Conservation (phyloP, 352 stramenopile species). For the Aphanomyces astaci region DNA sequence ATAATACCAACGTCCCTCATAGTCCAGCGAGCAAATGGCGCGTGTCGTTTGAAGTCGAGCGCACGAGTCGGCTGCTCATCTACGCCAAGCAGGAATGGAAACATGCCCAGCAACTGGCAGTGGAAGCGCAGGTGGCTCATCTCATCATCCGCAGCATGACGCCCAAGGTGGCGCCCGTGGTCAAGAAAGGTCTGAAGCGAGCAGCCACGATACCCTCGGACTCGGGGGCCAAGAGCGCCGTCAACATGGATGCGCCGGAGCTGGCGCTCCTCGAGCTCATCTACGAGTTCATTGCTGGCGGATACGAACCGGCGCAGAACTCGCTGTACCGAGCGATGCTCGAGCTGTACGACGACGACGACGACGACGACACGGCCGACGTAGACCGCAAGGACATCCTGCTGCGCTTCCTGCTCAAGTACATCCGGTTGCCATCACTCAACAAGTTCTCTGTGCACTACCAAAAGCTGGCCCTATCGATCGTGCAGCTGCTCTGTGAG, state of each 20-base stretch:
- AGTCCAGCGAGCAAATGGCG: background rate
- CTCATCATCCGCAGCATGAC: conserved; percentile 14
- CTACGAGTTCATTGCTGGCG: conserved; percentile 19
- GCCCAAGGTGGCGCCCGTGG: background rate
- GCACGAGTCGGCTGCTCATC: conserved; percentile 22
- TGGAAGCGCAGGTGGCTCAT: conserved; percentile 12
- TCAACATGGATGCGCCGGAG: conserved; percentile 2
- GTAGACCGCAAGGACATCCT: conserved; percentile 22
- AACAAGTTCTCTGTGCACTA: background rate
- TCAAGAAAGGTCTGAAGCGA: background rate
- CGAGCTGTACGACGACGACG: conserved; percentile 20
- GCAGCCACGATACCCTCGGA: no score
- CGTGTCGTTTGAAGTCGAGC: conserved; percentile 21
- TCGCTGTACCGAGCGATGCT: conserved; percentile 5
- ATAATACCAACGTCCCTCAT: background rate
- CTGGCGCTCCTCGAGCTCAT: conserved; percentile 17
- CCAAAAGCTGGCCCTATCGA: conserved; percentile 13
- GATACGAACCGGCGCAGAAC: conserved; percentile 19
- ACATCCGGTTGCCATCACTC: background rate
- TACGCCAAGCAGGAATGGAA: conserved; percentile 20
- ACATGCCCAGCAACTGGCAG: conserved; percentile 17
- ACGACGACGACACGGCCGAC: conserved; percentile 15
- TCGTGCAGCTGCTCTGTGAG: conserved; percentile 20
- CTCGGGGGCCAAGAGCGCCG: background rate
- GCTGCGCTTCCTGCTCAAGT: conserved; percentile 14